A percentile compares a stretch with the other conserved stretches of the same genome.
These are phyloP conservation scores for Phylloporus sp. DNA, from an alignment of 768 basidiomycete genomes.

Conservation along the genomic window DNA sequence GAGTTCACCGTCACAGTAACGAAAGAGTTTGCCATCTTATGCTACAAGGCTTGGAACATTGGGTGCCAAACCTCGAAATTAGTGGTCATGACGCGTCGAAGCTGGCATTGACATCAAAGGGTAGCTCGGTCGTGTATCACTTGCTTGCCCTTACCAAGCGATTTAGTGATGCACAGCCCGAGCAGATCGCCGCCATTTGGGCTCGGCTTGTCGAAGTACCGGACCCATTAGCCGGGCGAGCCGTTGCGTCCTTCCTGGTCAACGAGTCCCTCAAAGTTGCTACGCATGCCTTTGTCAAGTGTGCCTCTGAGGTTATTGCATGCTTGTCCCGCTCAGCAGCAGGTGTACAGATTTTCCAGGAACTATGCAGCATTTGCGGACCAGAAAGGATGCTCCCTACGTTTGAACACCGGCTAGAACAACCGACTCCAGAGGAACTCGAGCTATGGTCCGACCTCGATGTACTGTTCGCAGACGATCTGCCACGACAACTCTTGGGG, in stretches of 20 bases:
- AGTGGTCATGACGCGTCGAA: conserved; percentile 42
- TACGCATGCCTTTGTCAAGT: conserved; percentile 68
- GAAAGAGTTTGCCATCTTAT: conserved; percentile 52
- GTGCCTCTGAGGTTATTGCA: conserved; percentile 77
- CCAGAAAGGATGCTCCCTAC: conserved; percentile 79
- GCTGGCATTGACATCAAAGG: conserved; percentile 37
- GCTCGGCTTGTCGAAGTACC: conserved; percentile 68
- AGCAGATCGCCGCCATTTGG: conserved; percentile 80
- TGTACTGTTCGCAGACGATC: conserved; percentile 60
- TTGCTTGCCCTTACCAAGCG: conserved; percentile 78
- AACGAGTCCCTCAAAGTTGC: conserved; percentile 86
- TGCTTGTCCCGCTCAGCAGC: conserved; percentile 75
- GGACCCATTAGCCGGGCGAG: conserved; percentile 68
- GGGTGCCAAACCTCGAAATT: conserved; percentile 69
- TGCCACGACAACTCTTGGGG: conserved; percentile 65
- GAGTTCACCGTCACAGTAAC: conserved; percentile 48
- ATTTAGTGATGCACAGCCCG: conserved; percentile 67
- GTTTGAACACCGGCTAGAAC: conserved; percentile 62
- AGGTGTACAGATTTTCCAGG: conserved; percentile 71
- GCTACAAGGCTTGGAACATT: conserved; percentile 76
- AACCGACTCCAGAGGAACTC: conserved; percentile 59
- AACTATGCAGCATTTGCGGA: conserved; percentile 80
- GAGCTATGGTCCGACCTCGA: conserved; percentile 79
- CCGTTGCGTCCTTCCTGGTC: conserved; percentile 75
- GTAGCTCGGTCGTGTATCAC: conserved; percentile 66